A percentile compares a stretch with the other conserved stretches of the same genome.
Evolutionary conservation across 1,284 basidiomycete genomes (phyloP).

Genomic region (Thecaphora frezii): DNA sequence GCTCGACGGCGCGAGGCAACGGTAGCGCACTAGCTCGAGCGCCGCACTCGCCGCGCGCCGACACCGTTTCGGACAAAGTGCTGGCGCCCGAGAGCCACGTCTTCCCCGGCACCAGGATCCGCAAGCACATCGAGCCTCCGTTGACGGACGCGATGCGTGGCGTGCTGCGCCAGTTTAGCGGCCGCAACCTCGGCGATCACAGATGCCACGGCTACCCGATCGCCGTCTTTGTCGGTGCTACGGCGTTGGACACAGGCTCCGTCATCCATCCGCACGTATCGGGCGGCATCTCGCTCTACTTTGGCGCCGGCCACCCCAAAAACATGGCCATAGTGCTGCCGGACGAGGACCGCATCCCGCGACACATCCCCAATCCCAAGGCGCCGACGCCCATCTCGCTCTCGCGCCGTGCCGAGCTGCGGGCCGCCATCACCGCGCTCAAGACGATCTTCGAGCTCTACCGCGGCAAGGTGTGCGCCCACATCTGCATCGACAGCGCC

Average conservation of each 20-base stretch:
- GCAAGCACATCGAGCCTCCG: constrained; percentile 36
- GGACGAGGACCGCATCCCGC: constrained; percentile 24
- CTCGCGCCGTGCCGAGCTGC: constrained; percentile 40
- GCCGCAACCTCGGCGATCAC: constrained; percentile 38
- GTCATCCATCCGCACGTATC: constrained; percentile 35
- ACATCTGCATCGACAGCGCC: constrained; percentile 49
- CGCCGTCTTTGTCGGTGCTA: constrained; percentile 43
- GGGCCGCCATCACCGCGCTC: constrained; percentile 37
- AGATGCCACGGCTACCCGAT: constrained; percentile 37
- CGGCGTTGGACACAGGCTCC: constrained; percentile 33
- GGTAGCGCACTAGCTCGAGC: too few species aligned
- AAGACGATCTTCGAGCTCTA: constrained; percentile 36
- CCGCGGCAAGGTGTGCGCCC: constrained; percentile 38
- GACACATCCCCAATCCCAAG: constrained; percentile 38
- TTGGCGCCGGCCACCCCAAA: constrained; percentile 34
- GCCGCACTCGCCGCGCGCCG: too few species aligned
- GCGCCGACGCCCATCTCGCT: constrained; percentile 32
- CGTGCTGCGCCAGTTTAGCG: constrained; percentile 41
- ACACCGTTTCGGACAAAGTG: too few species aligned
- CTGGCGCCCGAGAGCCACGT: constrained; percentile 33
- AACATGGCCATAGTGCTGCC: constrained; percentile 39
- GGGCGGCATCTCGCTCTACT: constrained; percentile 33
- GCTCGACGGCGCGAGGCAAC: too few species aligned
- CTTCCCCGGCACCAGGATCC: constrained; percentile 31
- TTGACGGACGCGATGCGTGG: constrained; percentile 35